phyloP scores from a whole-genome alignment of 164 flowering plant species.

The Macadamia tetraphylla region DNA sequence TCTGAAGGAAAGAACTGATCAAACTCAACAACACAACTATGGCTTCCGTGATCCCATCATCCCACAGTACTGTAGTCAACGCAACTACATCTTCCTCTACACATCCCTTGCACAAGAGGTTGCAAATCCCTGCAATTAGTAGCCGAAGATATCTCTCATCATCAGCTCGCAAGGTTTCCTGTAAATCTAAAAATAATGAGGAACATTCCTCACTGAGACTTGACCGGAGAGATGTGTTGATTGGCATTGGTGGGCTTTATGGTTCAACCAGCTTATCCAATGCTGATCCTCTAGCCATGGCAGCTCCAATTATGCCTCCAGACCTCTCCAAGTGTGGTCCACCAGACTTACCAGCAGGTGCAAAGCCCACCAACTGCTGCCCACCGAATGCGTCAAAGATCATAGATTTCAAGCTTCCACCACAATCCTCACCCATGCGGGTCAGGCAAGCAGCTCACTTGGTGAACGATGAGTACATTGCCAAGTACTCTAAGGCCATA shows the following conservation, averaged over 20 bases:
- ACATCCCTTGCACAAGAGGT: not conserved
- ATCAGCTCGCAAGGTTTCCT: not conserved
- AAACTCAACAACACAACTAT: not conserved
- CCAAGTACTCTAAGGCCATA: slow-evolving; percentile 22
- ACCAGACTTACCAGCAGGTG: slow-evolving; percentile 30
- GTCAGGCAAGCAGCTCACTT: slow-evolving; percentile 18
- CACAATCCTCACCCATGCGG: slow-evolving; percentile 10
- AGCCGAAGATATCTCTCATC: not conserved
- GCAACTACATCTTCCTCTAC: not conserved
- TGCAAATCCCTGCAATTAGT: too few relatives aligned
- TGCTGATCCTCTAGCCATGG: slow-evolving; percentile 19
- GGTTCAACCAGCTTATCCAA: slow-evolving; percentile 20
- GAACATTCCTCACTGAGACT: slow-evolving; percentile 3
- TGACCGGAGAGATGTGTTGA: slow-evolving; percentile 43
- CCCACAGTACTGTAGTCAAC: not conserved
- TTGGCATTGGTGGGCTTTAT: slow-evolving; percentile 49
- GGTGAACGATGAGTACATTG: slow-evolving; percentile 13
- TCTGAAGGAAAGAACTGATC: too few relatives aligned
- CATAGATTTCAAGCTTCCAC: slow-evolving; percentile 30
- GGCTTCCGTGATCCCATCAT: not conserved
- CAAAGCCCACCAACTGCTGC: slow-evolving; percentile 31
- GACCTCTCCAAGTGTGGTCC: slow-evolving; percentile 32
- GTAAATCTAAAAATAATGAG: not conserved
- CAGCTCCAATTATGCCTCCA: slow-evolving; percentile 28
- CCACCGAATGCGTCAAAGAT: slow-evolving; percentile 27